A percentile compares a stretch with the other conserved stretches of the same genome.
Evolutionary conservation across 164 flowering plant species (phyloP).

Genomic region (Magnolia officinalis): DNA sequence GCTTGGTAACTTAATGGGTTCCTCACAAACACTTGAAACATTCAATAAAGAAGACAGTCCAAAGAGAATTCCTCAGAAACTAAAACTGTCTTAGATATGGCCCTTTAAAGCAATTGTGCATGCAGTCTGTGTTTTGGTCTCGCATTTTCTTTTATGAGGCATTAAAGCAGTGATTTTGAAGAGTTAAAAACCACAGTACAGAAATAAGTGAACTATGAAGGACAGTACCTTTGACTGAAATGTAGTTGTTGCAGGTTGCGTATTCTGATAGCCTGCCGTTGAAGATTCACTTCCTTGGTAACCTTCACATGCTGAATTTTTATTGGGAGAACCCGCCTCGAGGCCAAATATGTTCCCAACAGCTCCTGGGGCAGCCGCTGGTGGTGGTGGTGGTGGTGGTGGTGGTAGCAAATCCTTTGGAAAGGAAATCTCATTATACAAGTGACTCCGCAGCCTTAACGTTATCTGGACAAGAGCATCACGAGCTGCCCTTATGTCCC

Average conservation of each 20-base stretch:
- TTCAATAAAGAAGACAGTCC: no score
- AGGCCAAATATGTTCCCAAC: slow-evolving; percentile 24
- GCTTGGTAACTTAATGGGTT: no score
- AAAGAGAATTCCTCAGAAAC: no score
- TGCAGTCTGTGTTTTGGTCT: background rate
- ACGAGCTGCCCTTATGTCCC: slow-evolving; percentile 88
- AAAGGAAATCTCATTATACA: slow-evolving; percentile 53
- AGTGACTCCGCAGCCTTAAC: slow-evolving; percentile 52
- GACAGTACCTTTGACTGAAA: slow-evolving; percentile 47
- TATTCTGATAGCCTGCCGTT: slow-evolving; percentile 33
- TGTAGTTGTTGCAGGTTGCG: slow-evolving; percentile 27
- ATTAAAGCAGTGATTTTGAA: background rate
- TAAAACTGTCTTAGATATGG: background rate
- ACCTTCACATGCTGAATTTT: slow-evolving; percentile 33
- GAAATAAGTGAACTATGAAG: background rate
- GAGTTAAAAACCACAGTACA: background rate
- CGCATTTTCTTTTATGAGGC: background rate
- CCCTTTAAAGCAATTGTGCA: background rate
- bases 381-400: slow-evolving; percentile 22
- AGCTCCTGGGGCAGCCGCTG: slow-evolving; percentile 31
- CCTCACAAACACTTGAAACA: no score
- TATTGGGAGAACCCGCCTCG: slow-evolving; percentile 44
- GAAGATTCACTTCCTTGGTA: slow-evolving; percentile 35
- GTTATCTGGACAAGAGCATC: slow-evolving; percentile 92
- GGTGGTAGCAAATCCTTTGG: slow-evolving; percentile 40